These are phyloP conservation scores for Hirsutella minnesotensis DNA, from an alignment of 2,329 filamentous ascomycete genomes.

Conservation along the genomic window DNA sequence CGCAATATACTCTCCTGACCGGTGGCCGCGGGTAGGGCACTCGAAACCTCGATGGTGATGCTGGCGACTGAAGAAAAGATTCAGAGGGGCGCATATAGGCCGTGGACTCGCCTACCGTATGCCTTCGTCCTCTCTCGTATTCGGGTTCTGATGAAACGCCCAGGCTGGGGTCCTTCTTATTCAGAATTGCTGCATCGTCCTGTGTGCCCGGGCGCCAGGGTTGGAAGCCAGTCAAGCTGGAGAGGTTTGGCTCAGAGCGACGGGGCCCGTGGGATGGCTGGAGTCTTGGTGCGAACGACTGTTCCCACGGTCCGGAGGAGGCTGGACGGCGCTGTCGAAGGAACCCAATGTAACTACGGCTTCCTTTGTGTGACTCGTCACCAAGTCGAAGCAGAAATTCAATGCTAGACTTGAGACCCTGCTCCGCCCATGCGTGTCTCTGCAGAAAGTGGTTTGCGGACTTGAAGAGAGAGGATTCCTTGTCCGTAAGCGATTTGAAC, in stretches of 20 bases:
- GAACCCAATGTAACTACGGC: slow-evolving; percentile 20
- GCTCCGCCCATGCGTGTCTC: slow-evolving; percentile 33
- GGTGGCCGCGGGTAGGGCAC: slow-evolving; percentile 40
- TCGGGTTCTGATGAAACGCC: slow-evolving; percentile 4
- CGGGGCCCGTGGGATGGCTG: slow-evolving; percentile 2
- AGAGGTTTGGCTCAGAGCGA: slow-evolving; percentile 3
- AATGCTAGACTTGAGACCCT: slow-evolving; percentile 31
- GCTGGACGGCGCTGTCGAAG: slow-evolving; percentile 11
- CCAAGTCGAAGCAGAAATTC: slow-evolving; percentile 40
- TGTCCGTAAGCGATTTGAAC: slow-evolving; percentile 26
- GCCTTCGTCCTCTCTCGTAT: slow-evolving; percentile 19
- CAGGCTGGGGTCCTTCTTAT: background rate
- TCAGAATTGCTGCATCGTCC: slow-evolving; percentile 6
- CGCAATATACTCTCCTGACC: slow-evolving; percentile 64
- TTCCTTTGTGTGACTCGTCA: slow-evolving; percentile 24
- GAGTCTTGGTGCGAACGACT: slow-evolving; percentile 6
- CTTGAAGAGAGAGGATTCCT: slow-evolving; percentile 30
- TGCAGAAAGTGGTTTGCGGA: slow-evolving; percentile 31
- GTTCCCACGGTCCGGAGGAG: background rate
- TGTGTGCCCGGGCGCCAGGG: slow-evolving; percentile 5
- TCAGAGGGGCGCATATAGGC: slow-evolving; percentile 25
- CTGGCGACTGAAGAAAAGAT: slow-evolving; percentile 30
- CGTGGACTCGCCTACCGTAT: slow-evolving; percentile 35
- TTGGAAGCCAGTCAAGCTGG: slow-evolving; percentile 2
- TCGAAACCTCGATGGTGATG: slow-evolving; percentile 20